A percentile compares a stretch with the other conserved stretches of the same genome.
Conservation (phyloP, 257 asterid genomes). For the Linderniella brevidens region DNA sequence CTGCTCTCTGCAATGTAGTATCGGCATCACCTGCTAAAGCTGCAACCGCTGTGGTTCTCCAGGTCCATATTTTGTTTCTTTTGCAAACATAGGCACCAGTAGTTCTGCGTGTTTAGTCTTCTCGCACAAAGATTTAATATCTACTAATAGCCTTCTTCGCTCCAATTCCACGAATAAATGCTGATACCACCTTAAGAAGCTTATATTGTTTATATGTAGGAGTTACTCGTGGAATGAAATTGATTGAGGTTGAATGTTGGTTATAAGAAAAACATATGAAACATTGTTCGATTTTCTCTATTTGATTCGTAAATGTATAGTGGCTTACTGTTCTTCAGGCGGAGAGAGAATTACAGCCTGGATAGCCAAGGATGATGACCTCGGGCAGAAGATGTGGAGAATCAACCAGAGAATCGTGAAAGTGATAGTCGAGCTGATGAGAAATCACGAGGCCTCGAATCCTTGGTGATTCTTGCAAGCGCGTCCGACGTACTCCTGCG, state of each 20-base stretch:
- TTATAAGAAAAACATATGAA: too few species aligned
- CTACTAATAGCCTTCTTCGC: too few species aligned
- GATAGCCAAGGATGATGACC: slow-evolving; percentile 90
- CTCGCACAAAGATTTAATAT: too few species aligned
- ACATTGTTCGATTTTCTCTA: background rate
- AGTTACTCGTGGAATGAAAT: too few species aligned
- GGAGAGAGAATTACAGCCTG: slow-evolving; percentile 93
- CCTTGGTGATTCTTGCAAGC: slow-evolving; percentile 66
- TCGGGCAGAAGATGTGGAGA: slow-evolving; percentile 88
- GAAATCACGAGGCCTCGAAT: slow-evolving; percentile 86
- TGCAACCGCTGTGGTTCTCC: slow-evolving; percentile 94
- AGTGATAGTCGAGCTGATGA: slow-evolving; percentile 82
- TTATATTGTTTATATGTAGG: too few species aligned
- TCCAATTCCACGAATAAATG: too few species aligned
- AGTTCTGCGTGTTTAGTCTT: slow-evolving; percentile 2
- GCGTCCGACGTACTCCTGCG: slow-evolving; percentile 95
- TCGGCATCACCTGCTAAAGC: slow-evolving; percentile 93
- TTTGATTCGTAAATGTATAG: background rate
- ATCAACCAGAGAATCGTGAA: slow-evolving; percentile 87
- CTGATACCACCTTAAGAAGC: too few species aligned
- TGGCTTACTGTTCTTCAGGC: slow-evolving; percentile 47
- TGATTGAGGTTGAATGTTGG: too few species aligned
- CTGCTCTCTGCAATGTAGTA: slow-evolving; percentile 90
- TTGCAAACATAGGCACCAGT: slow-evolving; percentile 10
- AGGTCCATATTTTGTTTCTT: slow-evolving; percentile 60